Evolutionary conservation across 192 early-diverging fungal species (phyloP), one percentile per base, ranked within the genome.

Genomic region (Backusella sp.): DNA sequence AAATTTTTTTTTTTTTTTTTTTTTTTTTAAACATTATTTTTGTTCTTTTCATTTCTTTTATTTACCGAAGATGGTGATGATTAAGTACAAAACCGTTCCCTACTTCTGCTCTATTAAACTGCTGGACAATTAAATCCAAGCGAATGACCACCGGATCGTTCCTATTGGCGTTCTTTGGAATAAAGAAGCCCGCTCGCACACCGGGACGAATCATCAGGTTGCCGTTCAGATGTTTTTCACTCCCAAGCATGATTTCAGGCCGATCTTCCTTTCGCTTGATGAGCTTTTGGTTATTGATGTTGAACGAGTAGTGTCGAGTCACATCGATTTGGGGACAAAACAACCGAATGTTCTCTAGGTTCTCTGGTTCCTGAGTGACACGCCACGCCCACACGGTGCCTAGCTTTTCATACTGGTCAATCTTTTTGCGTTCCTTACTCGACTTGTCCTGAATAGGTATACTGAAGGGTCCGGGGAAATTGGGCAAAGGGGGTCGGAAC

Each of bases 81-180:
- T 62, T 62, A 11, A 62, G 11, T 62, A 62, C 56, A 62, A 62
- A 62, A 62, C 56, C 56, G 26, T 62, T 62, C 23, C 56, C 56
- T 28, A 62, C 4, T 14, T 62, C 56, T 8, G 2, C 23, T 62
- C 56, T 62, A 62, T 62, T 28, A 62, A 62, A 62, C 4, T 7
- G 23, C 9, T 62, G 56, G 26, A 28, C 23, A 1, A 62, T 62
- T 3, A 62, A 12, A 28, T 62, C 56, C 56, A 62, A 28, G 23
- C 23, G 56, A 14, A 62, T 62, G 23, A 62, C 56, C 23, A 62
- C 56, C 3, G 56, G 56, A 14, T 62, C 56, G n/a, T 23, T 28
- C 56, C 23, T 62, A 62, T 23, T 62, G 56, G 56, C 1, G 12
- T 62, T 26, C 12, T 28, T 62, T 62, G 56, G 56, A 9, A 62